Evolutionary conservation across 2,329 filamentous ascomycete species (phyloP), one percentile per base, ranked within the genome.

Genomic region (Neobulgaria alba): DNA sequence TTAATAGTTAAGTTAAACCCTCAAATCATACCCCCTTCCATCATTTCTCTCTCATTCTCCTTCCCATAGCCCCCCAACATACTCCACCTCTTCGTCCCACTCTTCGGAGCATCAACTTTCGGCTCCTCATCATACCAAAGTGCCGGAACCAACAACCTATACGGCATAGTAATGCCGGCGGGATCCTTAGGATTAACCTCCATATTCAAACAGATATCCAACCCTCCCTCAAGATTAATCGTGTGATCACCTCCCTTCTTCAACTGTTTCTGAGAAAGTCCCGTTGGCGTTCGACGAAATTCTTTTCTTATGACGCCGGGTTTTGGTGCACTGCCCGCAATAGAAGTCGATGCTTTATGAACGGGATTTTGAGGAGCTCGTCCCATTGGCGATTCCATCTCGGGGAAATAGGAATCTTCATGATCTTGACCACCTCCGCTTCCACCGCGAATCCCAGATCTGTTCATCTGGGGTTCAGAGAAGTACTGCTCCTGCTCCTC

Each of bases 151-250:
- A 96, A 72, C 4, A 98, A 66, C 29, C 87, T 73, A 61, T 98
- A 98, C 7, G 88, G 86, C 37, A 79, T 76, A 0, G 92, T 98
- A 49, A 86, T 87, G 10, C 92, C 93, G 0, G 84, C 74, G 1
- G 92, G 90, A 54, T 98, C 88, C 48, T 77, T 79, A 33, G 85
- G 75, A 54, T 82, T 88, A 46, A 95, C 78, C 64, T 98, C 92
- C 47, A 95, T 79, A 54, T 95, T 95, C 32, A 98, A 64, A 37
- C 79, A 84, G 26, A 98, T 81, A 50, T 95, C 88, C 8, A 98
- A 67, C 0, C 87, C 88, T 20, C 82, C 83, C 57, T 92, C 77
- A 0, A 95, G 69, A 57, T 95, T 79, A 44, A 96, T 75, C 8
- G 75, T 71, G 32, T 69, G 68, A 67, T 67, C 30, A 71, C 67